These are phyloP conservation scores for Vaccinium darrowii DNA, from an alignment of 148 eudicot genomes.

Conservation along the genomic window DNA sequence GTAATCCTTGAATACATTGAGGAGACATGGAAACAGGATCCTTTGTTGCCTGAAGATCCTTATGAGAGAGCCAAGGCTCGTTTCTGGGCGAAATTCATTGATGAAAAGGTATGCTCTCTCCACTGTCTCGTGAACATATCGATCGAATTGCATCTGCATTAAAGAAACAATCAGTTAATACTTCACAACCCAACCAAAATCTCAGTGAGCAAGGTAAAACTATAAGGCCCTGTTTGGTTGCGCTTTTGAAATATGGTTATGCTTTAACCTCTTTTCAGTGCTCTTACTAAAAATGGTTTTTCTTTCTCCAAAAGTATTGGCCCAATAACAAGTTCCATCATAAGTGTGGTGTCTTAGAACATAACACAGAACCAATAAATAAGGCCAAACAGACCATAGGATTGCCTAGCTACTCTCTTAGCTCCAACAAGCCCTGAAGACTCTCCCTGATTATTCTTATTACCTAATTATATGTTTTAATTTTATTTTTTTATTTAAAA, in stretches of 20 bases:
- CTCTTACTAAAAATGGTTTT: background rate
- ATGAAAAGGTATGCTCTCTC: conserved; percentile 30
- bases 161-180: background rate
- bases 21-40: conserved; percentile 28
- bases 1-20: conserved; percentile 42
- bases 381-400: background rate
- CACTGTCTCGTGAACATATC: background rate
- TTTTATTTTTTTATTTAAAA: background rate
- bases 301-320: background rate
- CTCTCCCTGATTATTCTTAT: background rate
- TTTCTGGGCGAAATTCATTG: conserved; percentile 39
- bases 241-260: too few relatives aligned
- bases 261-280: background rate
- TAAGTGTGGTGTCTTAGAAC: background rate
- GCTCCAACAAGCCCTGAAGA: background rate
- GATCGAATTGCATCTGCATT: background rate
- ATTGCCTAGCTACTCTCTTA: background rate
- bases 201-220: background rate
- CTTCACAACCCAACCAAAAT: background rate
- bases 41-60: conserved; percentile 36
- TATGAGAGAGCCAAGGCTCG: conserved; percentile 36
- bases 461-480: too few relatives aligned
- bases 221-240: too few relatives aligned
- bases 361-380: background rate
- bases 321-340: background rate